Base-by-base conservation (phyloP, 139 green algal species). In the Tetradesmus lagerheimii region DNA sequence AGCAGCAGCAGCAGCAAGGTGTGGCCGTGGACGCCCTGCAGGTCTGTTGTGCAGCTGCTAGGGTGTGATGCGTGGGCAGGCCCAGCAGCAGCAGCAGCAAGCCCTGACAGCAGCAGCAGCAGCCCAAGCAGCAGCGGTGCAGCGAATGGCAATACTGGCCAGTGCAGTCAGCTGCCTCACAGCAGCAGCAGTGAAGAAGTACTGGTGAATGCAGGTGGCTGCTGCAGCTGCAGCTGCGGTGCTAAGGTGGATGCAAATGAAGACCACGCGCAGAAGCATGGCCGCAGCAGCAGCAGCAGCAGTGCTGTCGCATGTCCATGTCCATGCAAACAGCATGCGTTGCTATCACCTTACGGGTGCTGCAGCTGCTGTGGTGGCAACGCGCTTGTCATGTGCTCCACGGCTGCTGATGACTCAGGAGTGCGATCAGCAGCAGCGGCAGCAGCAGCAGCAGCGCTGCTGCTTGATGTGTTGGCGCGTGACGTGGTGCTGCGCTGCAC, bases 1-100 rank as follows among this genome's bases (percentile, higher is more conserved):
- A 78, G 35, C 45, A 87, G 81, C 82, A 78, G 80, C 45, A 86
- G 31, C 20, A 47, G 45, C 31, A 45, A 53, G 34, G n/a, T 71
- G 47, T 86, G 80, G 80, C 80, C 45, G 0, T 86, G 80, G 80
- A 75, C 45, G 1, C 45, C 45, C 5, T 67, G 80, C n/a, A 71
- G 80, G 37, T 86, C 80, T 71, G 80, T 86, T 4, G 14, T 86
- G 1, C 80, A 86, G 47, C 31, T 86, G 16, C n/a, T 86, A 47
- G 80, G 80, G 31, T 86, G 80, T 75, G 80, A 86, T 47, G 47
- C 11, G 0, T 86, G 80, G 80, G 37, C 35, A 31, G 45, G 45
- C 25, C 41, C 43, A 43, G 39, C 79, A 71, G 79, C 79, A 71
- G 79, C 79, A 75, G 80, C 45, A 75, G 45, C 31, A 38, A 41